Evolutionary conservation across 495 filamentous ascomycete species (phyloP), one percentile per base, ranked within the genome.

Genomic region (Penicillium angulare): DNA sequence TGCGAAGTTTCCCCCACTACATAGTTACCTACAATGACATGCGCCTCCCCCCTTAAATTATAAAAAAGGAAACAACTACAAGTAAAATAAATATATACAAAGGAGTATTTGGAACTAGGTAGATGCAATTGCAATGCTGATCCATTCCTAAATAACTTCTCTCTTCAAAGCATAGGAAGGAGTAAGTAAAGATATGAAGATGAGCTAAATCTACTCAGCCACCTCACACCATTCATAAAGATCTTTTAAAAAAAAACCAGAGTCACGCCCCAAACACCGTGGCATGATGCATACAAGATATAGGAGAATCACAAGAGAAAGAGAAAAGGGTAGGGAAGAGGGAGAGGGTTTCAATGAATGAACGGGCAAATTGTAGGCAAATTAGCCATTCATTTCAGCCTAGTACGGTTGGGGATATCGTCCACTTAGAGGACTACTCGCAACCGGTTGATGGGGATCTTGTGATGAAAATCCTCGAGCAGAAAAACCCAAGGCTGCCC

Each of bases 401-500:
- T 48, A 60, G 26, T 51, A 29, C 23, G 52, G 55, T 45, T 55
- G 56, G 33, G 59, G 57, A 44, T 63, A 56, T 36, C 55, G 35
- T 27, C 52, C 49, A 52, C 61, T 63, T 7, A 63, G 16, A 40
- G 58, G 55, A 42, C 56, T 60, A 35, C 55, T 57, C 12, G 35
- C 56, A 17, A 61, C 52, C 21, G 60, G 59, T 17, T 59, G 48
- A 33, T 59, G 58, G 45, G 49, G 49, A 23, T 66, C 66, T 18
- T 55, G 60, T 16, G 51, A 49, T 20, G 62, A 56, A 32, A 56
- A 53, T 15, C 51, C 35, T 12, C 61, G 56, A 33, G 56, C 49
- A 1, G 46, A 22, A 6, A 61, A 42, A 46, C 49, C 60, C 10
- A 71, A 40, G 5, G 63, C 57, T 20, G 61, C 68, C 16, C 74